phyloP scores from a whole-genome alignment of 768 basidiomycete species.

The Gyrodon lividus region DNA sequence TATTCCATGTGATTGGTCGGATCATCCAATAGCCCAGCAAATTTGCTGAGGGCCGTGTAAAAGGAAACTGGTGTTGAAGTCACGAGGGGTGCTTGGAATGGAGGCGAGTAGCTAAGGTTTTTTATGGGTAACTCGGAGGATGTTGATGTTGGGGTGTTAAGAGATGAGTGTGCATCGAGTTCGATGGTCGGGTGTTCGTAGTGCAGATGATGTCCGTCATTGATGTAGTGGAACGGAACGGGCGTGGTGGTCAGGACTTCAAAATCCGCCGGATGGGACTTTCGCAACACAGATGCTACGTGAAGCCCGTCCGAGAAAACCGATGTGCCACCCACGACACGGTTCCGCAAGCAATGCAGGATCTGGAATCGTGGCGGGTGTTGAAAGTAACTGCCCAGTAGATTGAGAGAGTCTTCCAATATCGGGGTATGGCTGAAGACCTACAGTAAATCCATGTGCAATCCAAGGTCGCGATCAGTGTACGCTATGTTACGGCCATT shows the following conservation, averaged over 20 bases:
- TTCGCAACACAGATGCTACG: slow-evolving; percentile 55
- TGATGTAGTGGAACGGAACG: slow-evolving; percentile 90
- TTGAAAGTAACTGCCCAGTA: slow-evolving; percentile 71
- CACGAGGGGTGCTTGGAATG: slow-evolving; percentile 85
- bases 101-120: slow-evolving; percentile 89
- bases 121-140: slow-evolving; percentile 37
- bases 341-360: slow-evolving; percentile 86
- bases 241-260: slow-evolving; percentile 55
- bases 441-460: slow-evolving; percentile 92
- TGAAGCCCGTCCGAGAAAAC: slow-evolving; percentile 82
- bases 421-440: slow-evolving; percentile 29
- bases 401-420: slow-evolving; percentile 1
- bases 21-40: slow-evolving; percentile 57
- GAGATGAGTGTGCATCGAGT: slow-evolving; percentile 36
- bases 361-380: slow-evolving; percentile 91
- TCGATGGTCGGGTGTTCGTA: slow-evolving; percentile 74
- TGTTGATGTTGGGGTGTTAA: not conserved
- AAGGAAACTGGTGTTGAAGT: slow-evolving; percentile 50
- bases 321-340: slow-evolving; percentile 79
- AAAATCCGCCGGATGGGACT: slow-evolving; percentile 50
- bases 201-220: slow-evolving; percentile 83
- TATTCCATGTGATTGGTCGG: slow-evolving; percentile 54
- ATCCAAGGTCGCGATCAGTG: slow-evolving; percentile 82
- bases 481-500: slow-evolving; percentile 92
- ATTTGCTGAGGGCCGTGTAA: slow-evolving; percentile 61